Evolutionary conservation across 768 basidiomycete genomes (phyloP).

Genomic region (Naganishia vishniacii): DNA sequence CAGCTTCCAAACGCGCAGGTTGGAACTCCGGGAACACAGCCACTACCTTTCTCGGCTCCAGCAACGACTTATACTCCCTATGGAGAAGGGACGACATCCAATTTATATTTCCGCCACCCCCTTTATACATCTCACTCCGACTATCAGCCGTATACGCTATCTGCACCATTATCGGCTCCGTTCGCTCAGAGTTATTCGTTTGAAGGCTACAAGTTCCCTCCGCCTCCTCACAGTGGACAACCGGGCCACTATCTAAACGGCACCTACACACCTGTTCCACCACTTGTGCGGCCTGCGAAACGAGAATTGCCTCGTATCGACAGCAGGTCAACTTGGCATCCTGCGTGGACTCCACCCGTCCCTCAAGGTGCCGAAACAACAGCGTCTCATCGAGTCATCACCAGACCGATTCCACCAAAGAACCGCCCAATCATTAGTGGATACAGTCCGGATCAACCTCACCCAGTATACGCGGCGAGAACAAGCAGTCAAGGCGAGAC

Average conservation of each 20-base stretch:
- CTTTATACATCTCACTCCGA: neutral
- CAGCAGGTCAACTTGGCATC: neutral
- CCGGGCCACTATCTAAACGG: too few species aligned
- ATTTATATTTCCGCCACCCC: neutral
- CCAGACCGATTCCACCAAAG: neutral
- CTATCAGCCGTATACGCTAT: neutral
- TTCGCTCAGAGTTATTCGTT: too few species aligned
- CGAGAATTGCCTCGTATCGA: neutral
- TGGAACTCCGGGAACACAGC: too few species aligned
- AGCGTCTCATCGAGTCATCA: neutral
- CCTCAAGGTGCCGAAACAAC: too few species aligned
- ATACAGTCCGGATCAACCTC: neutral
- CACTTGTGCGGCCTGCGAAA: neutral
- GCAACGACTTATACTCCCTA: neutral
- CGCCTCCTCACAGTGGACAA: too few species aligned
- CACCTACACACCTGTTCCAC: too few species aligned
- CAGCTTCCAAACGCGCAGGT: too few species aligned
- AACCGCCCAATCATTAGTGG: neutral
- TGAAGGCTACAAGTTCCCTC: too few species aligned
- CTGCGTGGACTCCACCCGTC: neutral
- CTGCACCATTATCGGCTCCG: too few species aligned
- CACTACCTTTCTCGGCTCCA: neutral
- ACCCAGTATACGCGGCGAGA: neutral
- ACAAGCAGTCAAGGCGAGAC: neutral
- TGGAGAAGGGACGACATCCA: neutral